phyloP scores from a whole-genome alignment of 2,329 filamentous ascomycete species.

The Sarocladium oryzae region DNA sequence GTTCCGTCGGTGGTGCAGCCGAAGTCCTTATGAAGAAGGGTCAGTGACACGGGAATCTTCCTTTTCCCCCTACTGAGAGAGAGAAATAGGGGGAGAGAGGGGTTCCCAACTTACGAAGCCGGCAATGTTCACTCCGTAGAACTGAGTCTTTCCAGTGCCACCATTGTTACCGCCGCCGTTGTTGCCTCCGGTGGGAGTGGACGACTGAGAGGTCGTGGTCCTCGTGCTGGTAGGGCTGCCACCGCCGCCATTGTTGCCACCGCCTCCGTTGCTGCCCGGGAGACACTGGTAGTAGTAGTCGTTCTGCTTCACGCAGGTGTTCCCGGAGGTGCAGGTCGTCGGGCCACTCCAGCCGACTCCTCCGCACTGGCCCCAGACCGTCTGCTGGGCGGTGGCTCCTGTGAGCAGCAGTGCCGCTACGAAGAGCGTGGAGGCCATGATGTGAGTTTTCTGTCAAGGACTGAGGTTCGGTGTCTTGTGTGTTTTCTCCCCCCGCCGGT shows the following conservation, averaged over 20 bases:
- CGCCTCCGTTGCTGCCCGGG: conserved; percentile 18
- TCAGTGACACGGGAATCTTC: too few species aligned
- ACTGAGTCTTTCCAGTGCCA: not conserved
- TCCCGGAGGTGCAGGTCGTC: conserved; percentile 19
- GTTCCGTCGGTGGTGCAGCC: conserved; percentile 35
- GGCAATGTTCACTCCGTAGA: conserved; percentile 30
- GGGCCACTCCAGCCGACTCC: conserved; percentile 20
- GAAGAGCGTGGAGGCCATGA: not conserved
- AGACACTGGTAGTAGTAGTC: conserved; percentile 28
- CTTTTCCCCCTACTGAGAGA: too few species aligned
- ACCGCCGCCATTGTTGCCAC: not conserved
- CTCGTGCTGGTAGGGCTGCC: not conserved
- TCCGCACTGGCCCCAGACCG: conserved; percentile 15
- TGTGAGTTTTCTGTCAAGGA: too few species aligned
- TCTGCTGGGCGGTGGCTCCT: conserved; percentile 1
- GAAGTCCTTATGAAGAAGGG: conserved; percentile 32
- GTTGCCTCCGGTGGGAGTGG: not conserved
- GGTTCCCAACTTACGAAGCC: conserved; percentile 24
- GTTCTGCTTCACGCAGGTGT: conserved; percentile 19
- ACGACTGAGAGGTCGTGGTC: not conserved
- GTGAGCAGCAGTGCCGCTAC: not conserved
- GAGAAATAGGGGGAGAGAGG: too few species aligned
- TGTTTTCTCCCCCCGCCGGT: not conserved
- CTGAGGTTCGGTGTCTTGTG: not conserved
- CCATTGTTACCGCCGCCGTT: not conserved